Base-by-base conservation (phyloP, 257 asterid species). In the Rehmannia glutinosa region DNA sequence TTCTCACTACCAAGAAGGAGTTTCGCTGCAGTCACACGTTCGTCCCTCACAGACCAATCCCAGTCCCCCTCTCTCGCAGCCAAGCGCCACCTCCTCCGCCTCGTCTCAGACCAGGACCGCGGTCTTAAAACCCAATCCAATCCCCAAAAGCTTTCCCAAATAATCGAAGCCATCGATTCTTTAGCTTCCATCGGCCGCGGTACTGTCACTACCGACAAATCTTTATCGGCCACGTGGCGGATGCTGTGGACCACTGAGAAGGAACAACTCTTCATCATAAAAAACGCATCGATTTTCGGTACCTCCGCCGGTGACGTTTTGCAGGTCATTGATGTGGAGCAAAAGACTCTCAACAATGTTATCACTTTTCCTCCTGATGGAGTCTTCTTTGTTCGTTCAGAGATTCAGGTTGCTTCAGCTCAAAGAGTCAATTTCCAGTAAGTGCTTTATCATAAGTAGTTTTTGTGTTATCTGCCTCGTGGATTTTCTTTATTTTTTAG, bases 221-320 rank as follows among this genome's bases (percentile, higher is more conserved):
- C 88, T 8, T 66, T 89, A 5, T 82, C 97, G 2, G 84, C 80
- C 70, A 92, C 96, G 79, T 90, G 98, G 97, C 83, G 97, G 51
- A 4, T 92, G 89, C 87, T 92, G 12, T 92, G 98, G 98, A 92
- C 98, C 58, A 92, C 98, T 1, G 98, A 92, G 96, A 92, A 92
- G 81, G 98, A 89, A 3, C 98, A 92, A 70, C 95, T 92, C 21
- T 92, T 80, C 72, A 90, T 89, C 32, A 65, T 87, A 0, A 84
- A 87, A 63, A 84, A 87, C 24, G 93, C 98, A 0, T 12, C 77
- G 36, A 0, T 90, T 56, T 87, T 89, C 10, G 97, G 98, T 16
- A 92, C 93, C 6, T 52, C 78, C 55, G 87, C 97, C 21, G 98
- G 97, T 3, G 98, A 92, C 57, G 93, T 90, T 16, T 64, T 87